Percentiles rank a stretch among this genome's conserved stretches.
phyloP scores from a whole-genome alignment of 2,329 filamentous ascomycete species.

The Blastomyces parvus region DNA sequence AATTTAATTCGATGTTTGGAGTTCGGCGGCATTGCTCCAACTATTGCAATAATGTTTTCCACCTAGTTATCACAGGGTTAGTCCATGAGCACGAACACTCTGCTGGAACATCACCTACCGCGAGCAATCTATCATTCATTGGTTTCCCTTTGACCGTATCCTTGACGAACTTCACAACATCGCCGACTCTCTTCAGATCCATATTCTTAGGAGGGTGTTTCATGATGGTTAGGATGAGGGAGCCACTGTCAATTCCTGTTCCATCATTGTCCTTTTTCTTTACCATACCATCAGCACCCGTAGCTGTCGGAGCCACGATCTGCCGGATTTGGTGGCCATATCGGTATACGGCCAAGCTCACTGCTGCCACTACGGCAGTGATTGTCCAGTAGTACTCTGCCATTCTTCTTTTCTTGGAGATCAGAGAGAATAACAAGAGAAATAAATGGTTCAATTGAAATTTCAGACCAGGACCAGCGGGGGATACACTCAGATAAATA shows the following conservation, averaged over 20 bases:
- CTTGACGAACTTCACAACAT: constrained; percentile 7
- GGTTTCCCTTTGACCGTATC: constrained; percentile 9
- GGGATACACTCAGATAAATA: neutral
- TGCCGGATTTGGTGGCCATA: constrained; percentile 1
- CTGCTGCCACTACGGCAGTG: neutral
- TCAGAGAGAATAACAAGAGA: neutral
- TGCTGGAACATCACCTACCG: constrained; percentile 3
- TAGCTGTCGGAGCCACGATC: neutral
- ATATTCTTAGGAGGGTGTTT: constrained; percentile 11
- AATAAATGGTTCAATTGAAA: neutral
- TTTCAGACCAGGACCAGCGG: neutral
- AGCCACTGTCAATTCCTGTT: constrained; percentile 5
- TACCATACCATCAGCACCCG: neutral
- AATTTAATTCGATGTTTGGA: constrained; percentile 20
- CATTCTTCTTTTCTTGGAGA: neutral
- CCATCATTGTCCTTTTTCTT: constrained; percentile 4
- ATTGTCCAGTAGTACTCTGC: neutral
- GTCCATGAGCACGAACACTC: neutral
- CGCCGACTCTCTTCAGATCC: constrained; percentile 5
- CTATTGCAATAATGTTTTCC: constrained; percentile 22
- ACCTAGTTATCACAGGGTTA: constrained; percentile 14
- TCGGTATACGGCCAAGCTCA: constrained; percentile 3
- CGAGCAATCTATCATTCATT: constrained; percentile 10
- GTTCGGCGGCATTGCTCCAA: constrained; percentile 19
- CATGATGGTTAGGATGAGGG: constrained; percentile 7